These are phyloP conservation scores for Bryopsis sp. DNA, from an alignment of 139 green algal genomes.

Conservation along the genomic window DNA sequence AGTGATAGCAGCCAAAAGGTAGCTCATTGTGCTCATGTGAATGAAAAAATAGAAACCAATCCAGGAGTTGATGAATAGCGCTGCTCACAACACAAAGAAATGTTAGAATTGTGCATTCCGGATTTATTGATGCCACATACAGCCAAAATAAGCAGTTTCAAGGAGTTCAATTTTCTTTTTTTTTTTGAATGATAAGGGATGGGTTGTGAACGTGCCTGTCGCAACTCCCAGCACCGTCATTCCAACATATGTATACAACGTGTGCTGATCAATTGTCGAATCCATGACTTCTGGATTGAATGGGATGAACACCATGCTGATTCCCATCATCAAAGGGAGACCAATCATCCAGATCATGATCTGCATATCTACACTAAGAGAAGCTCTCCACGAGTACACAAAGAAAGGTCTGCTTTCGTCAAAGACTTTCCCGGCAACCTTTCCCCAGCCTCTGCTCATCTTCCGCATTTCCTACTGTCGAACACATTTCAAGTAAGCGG, in stretches of 20 bases:
- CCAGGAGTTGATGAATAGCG: conserved; percentile 8
- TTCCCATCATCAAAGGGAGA: background rate
- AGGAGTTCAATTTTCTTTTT: background rate
- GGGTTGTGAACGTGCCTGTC: background rate
- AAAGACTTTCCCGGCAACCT: background rate
- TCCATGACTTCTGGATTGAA: background rate
- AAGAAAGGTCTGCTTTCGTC: background rate
- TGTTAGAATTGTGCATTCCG: background rate
- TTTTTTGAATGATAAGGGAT: background rate
- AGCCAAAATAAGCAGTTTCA: background rate
- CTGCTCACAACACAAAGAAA: background rate
- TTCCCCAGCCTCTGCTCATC: conserved; percentile 5
- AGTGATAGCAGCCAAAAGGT: background rate
- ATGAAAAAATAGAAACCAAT: conserved; percentile 13
- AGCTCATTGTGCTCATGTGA: conserved; percentile 10
- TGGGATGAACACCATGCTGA: background rate
- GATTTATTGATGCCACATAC: background rate
- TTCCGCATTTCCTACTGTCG: conserved; percentile 1
- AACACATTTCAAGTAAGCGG: background rate
- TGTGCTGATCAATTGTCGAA: background rate
- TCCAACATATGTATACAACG: conserved; percentile 8
- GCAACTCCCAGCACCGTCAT: background rate
- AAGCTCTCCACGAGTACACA: conserved; percentile 12
- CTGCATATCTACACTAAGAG: background rate
- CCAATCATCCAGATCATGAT: conserved; percentile 1